Percentiles rank a stretch among this genome's conserved stretches.
phyloP scores from a whole-genome alignment of 2,329 filamentous ascomycete genomes.

The Lizonia empirigonia region DNA sequence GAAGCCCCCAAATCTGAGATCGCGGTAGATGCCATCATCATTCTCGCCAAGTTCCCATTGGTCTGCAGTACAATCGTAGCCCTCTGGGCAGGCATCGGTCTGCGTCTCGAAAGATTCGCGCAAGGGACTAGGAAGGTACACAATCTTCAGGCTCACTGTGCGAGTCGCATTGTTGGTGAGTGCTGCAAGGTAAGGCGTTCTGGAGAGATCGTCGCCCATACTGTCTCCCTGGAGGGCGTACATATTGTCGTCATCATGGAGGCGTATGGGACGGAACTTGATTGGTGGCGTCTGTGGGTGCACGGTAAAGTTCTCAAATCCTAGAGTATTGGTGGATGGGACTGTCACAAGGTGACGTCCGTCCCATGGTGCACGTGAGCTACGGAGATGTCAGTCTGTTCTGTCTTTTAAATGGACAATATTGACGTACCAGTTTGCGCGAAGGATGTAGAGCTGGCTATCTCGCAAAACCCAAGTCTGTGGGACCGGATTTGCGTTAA shows the following conservation, averaged over 20 bases:
- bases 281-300: slow-evolving; percentile 23
- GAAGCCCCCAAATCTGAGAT: slow-evolving; percentile 21
- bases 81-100: slow-evolving; percentile 19
- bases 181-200: slow-evolving; percentile 22
- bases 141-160: slow-evolving; percentile 18
- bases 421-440: slow-evolving; percentile 10
- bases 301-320: slow-evolving; percentile 36
- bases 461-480: neutral
- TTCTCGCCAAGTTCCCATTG: slow-evolving; percentile 16
- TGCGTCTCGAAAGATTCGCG: slow-evolving; percentile 7
- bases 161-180: slow-evolving; percentile 18
- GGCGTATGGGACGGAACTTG: slow-evolving; percentile 19
- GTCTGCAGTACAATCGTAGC: slow-evolving; percentile 19
- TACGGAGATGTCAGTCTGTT: slow-evolving; percentile 1
- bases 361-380: slow-evolving; percentile 27
- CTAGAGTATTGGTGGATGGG: slow-evolving; percentile 20
- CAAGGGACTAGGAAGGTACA: slow-evolving; percentile 16
- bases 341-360: slow-evolving; percentile 22
- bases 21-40: neutral
- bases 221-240: slow-evolving; percentile 23
- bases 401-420: neutral
- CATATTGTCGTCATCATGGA: slow-evolving; percentile 10
- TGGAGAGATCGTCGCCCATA: slow-evolving; percentile 14
- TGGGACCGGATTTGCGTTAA: neutral
- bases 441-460: slow-evolving; percentile 12